phyloP scores from a whole-genome alignment of 257 asterid genomes.

The Solanum piurae region DNA sequence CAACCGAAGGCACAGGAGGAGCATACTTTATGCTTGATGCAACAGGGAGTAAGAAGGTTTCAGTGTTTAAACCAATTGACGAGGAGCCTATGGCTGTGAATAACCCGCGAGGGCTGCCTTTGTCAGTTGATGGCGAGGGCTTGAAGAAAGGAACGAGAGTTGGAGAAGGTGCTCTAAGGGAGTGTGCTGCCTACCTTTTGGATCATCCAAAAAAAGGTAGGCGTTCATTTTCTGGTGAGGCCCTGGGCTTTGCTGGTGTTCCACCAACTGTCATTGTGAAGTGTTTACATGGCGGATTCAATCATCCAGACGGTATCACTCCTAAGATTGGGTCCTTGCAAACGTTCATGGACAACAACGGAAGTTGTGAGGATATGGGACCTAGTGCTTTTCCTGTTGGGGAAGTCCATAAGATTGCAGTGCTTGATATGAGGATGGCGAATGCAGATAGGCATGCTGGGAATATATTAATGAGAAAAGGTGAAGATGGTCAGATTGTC shows the following conservation, averaged over 20 bases:
- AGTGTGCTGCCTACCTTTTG: constrained; percentile 74
- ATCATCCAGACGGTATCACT: constrained; percentile 49
- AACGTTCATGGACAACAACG: constrained; percentile 59
- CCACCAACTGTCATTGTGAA: constrained; percentile 61
- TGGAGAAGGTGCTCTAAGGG: constrained; percentile 88
- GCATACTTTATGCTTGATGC: constrained; percentile 74
- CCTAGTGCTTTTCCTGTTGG: constrained; percentile 64
- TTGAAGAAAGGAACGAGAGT: constrained; percentile 87
- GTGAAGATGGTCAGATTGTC: constrained; percentile 49
- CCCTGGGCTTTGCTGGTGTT: constrained; percentile 66
- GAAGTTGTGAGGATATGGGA: constrained; percentile 92
- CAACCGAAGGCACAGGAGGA: constrained; percentile 92
- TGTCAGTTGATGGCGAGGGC: constrained; percentile 80
- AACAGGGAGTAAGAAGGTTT: constrained; percentile 43
- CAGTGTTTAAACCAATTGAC: constrained; percentile 80
- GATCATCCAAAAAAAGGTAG: constrained; percentile 82
- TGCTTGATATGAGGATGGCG: constrained; percentile 81
- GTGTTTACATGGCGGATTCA: constrained; percentile 67
- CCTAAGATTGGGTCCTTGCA: constrained; percentile 76
- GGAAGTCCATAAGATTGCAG: constrained; percentile 88
- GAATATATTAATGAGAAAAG: constrained; percentile 60
- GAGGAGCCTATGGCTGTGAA: constrained; percentile 94
- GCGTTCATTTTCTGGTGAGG: constrained; percentile 49
- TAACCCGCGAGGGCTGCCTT: constrained; percentile 82
- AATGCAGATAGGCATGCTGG: constrained; percentile 94